These are phyloP conservation scores for Nitzschia sp. DNA, from an alignment of 108 stramenopile genomes.

Conservation along the genomic window DNA sequence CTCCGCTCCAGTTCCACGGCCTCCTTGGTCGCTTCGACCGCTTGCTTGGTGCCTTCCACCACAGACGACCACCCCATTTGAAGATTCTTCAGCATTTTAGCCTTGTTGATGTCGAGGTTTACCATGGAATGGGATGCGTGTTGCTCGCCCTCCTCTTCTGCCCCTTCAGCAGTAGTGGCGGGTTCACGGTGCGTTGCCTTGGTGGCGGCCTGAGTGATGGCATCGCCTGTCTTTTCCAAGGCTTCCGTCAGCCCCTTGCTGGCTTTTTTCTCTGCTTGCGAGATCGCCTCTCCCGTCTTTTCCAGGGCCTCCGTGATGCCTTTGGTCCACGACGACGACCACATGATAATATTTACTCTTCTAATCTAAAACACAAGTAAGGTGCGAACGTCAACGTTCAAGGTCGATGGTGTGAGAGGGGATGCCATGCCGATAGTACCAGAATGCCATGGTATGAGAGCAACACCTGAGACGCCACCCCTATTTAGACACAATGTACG, in stretches of 20 bases:
- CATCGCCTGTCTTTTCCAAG: constrained; percentile 49
- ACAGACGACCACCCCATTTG: constrained; percentile 44
- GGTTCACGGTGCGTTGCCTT: constrained; percentile 4
- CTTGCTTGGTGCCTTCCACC: constrained; percentile 35
- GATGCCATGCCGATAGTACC: too few relatives aligned
- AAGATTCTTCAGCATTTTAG: constrained; percentile 30
- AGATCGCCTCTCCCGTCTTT: constrained; percentile 42
- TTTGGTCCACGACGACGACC: constrained; percentile 29
- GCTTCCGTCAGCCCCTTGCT: constrained; percentile 23
- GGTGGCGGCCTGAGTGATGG: constrained; percentile 39
- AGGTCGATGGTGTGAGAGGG: too few relatives aligned
- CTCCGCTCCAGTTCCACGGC: constrained; percentile 44
- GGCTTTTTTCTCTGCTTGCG: constrained; percentile 26
- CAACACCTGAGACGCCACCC: too few relatives aligned
- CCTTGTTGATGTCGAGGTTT: constrained; percentile 9
- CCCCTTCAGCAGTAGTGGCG: neutral
- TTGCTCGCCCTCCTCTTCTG: neutral
- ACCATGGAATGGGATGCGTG: neutral
- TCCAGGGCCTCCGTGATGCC: constrained; percentile 39
- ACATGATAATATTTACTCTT: constrained; percentile 27
- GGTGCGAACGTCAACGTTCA: neutral
- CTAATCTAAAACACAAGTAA: too few relatives aligned
- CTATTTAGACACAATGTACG: too few relatives aligned
- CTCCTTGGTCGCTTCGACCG: constrained; percentile 30
- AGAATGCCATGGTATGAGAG: too few relatives aligned